A percentile compares a stretch with the other conserved stretches of the same genome.
Conservation (phyloP, 73 alveolate species). For the Durusdinium trenchii region DNA sequence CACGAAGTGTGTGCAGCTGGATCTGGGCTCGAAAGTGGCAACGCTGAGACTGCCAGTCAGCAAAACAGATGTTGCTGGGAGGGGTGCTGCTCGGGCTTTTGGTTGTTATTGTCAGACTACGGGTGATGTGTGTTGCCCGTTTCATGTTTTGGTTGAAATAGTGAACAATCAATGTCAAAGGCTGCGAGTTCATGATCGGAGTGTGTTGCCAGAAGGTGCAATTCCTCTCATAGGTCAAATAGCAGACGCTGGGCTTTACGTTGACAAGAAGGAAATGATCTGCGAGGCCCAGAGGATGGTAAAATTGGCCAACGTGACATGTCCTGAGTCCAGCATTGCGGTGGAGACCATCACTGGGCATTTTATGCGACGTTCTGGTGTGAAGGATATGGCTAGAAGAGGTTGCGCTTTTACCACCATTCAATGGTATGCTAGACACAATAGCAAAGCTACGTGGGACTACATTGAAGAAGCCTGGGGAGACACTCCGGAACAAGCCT, state of each 20-base stretch:
- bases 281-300: not conserved
- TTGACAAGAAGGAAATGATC: not conserved
- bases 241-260: not conserved
- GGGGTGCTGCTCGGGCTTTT: not conserved
- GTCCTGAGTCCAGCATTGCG: not conserved
- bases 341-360: not conserved
- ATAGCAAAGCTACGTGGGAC: not conserved
- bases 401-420: not conserved
- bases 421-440: not conserved
- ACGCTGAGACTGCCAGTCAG: not conserved
- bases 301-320: not conserved
- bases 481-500: not conserved
- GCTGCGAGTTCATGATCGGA: not conserved
- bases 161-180: not conserved
- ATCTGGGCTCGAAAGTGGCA: not conserved
- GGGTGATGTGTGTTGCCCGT: not conserved
- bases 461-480: not conserved
- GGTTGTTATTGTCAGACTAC: not conserved
- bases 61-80: not conserved
- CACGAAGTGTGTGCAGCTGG: not conserved
- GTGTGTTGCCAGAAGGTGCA: not conserved
- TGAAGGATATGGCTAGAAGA: not conserved
- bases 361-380: constrained; percentile 7
- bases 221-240: not conserved
- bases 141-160: not conserved